Evolutionary conservation across 2,329 filamentous ascomycete species (phyloP).

Genomic region (Berkeleyomyces rouxiae): DNA sequence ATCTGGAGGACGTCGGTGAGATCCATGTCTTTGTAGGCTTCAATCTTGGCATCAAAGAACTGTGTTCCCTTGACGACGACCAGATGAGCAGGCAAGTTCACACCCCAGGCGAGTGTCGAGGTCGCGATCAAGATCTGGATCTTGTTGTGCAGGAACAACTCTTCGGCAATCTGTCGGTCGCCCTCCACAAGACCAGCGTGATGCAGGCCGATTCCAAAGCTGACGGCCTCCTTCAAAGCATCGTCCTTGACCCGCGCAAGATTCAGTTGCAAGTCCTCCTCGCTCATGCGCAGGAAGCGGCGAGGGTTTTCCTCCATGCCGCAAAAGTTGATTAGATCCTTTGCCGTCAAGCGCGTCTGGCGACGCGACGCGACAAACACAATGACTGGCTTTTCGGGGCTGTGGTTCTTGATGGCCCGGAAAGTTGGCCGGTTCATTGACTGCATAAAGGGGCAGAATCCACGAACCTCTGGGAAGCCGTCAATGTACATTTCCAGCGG

Average conservation of each 20-base stretch:
- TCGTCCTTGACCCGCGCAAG: slow-evolving; percentile 86
- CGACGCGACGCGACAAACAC: slow-evolving; percentile 93
- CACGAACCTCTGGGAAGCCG: slow-evolving; percentile 84
- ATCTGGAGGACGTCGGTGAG: slow-evolving; percentile 95
- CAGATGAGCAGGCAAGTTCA: slow-evolving; percentile 89
- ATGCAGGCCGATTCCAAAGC: slow-evolving; percentile 91
- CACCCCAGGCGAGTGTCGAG: slow-evolving; percentile 92
- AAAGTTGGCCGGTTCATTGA: slow-evolving; percentile 98
- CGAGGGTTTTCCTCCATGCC: slow-evolving; percentile 97
- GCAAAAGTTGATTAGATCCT: slow-evolving; percentile 92
- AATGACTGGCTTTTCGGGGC: slow-evolving; percentile 90
- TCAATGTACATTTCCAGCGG: slow-evolving; percentile 94
- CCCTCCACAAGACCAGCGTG: slow-evolving; percentile 94
- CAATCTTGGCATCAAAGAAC: slow-evolving; percentile 93
- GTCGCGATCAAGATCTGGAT: slow-evolving; percentile 94
- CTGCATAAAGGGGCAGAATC: slow-evolving; percentile 96
- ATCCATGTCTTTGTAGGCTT: slow-evolving; percentile 98
- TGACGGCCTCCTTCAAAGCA: slow-evolving; percentile 80
- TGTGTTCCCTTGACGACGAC: slow-evolving; percentile 98
- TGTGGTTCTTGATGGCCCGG: slow-evolving; percentile 89
- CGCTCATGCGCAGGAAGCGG: slow-evolving; percentile 82
- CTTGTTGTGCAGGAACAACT: slow-evolving; percentile 93
- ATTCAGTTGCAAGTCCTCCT: slow-evolving; percentile 81
- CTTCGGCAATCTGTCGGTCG: slow-evolving; percentile 79
- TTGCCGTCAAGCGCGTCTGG: slow-evolving; percentile 86